Base-by-base conservation (phyloP, 2,329 filamentous ascomycete species). In the Madurella mycetomatis region DNA sequence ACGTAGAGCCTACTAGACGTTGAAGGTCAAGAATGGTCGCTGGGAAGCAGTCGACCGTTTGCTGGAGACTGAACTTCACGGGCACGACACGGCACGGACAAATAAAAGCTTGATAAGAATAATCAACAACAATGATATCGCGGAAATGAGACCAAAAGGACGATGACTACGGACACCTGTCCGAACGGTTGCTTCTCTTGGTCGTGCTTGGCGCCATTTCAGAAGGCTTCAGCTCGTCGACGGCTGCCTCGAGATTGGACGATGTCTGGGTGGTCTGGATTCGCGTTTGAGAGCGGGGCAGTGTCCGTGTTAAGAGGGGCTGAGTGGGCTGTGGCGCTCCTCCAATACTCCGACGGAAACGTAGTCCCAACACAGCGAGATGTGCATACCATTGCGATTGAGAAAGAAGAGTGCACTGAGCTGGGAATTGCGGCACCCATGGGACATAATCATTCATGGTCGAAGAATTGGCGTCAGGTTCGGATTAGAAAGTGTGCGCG, bases 181-280 rank as follows among this genome's bases (percentile, higher is more conserved):
- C 31, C 45, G 12, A 31, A n/a, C 7, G 16, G 25, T 7, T 7
- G 25, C 3, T 25, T 25, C 25, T 25, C 7, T 44, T 19, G 12
- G 49, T 49, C 39, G 49, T 43, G 41, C 25, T 32, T 13, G 44
- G 47, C 54, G 54, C 54, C 54, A 57, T 57, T 49, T 55, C 40
- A 44, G 40, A 49, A 25, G 17, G 15, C 2, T n/a, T 52, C 55
- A 57, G 57, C 57, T 48, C 55, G 57, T 17, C 47, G 48, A 46
- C 25, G 19, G 43, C 25, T 15, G 4, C 43, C 30, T 46, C 12
- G 44, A 25, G 25, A 25, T 25, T 25, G 25, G 25, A 25, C 25
- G 25, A 4, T 25, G 25, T 25, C 25, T 7, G 25, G 25, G 25
- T 25, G 4, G 25, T 25, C 25, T 25, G 25, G 25, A 25, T 7